Base-by-base conservation (phyloP, 176 grass and related monocot species). In the Avena sativa region DNA sequence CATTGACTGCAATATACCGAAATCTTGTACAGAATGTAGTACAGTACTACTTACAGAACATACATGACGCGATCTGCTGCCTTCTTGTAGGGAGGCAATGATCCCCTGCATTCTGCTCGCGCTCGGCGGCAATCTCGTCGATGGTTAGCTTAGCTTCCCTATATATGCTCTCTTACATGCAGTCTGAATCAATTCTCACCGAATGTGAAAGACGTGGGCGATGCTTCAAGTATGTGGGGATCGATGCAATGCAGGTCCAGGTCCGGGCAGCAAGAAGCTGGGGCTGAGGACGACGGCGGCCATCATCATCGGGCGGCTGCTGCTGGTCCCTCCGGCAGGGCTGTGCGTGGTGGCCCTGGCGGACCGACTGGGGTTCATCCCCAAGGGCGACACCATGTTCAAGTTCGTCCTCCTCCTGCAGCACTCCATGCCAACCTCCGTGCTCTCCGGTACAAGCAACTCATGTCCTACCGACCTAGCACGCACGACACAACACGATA, bases 51-150 rank as follows among this genome's bases (percentile, higher is more conserved):
- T 11, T 60, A 25, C 5, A 16, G 3, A 25, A 25, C n/a, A 51
- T 28, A 16, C 21, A 16, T 74, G 2, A 76, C 47, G 28, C 74
- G 1, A 32, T 32, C 49, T 76, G 74, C 50, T 77, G 28, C 69
- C 49, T 77, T 5, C 55, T 20, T 59, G 34, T n/a, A 94, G 92
- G 80, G 89, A 91, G 70, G 92, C 92, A 32, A 94, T 94, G 92
- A 94, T 94, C 81, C 92, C 92, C 26, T 94, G 92, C 66, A 94
- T 94, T 82, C 78, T 94, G 79, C 92, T 94, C 64, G 92, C 92
- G 21, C 89, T 94, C 80, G 92, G 92, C 21, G 92, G 92, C 52
- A 94, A 87, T 87, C 92, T 94, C 84, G 89, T 94, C 47, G 92
- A 94, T 44, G 92, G 92, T 94, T 84, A 91, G 83, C 70, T 38